These are phyloP conservation scores for Fraxinus albicans DNA, from an alignment of 305 asterid genomes.

Conservation along the genomic window DNA sequence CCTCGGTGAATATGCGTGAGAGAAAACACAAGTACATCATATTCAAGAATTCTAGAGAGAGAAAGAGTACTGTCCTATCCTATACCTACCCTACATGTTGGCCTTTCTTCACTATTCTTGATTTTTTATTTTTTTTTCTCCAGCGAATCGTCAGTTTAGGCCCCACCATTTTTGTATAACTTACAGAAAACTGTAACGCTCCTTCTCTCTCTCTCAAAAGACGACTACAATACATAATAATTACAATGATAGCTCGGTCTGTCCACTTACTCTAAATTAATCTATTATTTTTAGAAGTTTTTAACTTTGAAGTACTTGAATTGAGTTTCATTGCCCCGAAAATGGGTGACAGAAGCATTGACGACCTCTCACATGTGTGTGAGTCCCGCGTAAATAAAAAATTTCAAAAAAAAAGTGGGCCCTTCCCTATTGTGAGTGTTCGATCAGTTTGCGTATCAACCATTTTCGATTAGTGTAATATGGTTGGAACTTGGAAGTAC, in stretches of 20 bases:
- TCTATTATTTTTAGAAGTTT: conserved; percentile 19
- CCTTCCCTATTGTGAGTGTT: too few species aligned
- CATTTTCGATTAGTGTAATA: too few species aligned
- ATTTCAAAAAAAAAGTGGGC: too few species aligned
- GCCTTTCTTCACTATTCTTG: not conserved
- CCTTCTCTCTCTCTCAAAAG: conserved; percentile 1
- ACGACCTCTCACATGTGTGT: too few species aligned
- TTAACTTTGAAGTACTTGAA: not conserved
- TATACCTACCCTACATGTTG: conserved; percentile 53
- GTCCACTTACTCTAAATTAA: conserved; percentile 17
- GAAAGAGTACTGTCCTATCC: conserved; percentile 47
- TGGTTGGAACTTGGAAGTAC: too few species aligned
- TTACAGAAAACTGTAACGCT: conserved; percentile 21
- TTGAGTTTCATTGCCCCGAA: too few species aligned
- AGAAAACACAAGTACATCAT: conserved; percentile 6
- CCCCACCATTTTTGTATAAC: conserved; percentile 19
- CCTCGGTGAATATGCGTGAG: conserved; percentile 47
- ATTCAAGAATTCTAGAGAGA: conserved; percentile 30
- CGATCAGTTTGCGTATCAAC: too few species aligned
- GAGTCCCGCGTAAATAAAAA: too few species aligned
- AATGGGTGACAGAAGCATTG: too few species aligned
- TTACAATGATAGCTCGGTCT: not conserved
- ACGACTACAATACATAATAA: conserved; percentile 15
- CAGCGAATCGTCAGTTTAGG: conserved; percentile 16
- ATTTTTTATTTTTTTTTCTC: conserved; percentile 5